These are phyloP conservation scores for Ogataea zsoltii DNA, from an alignment of 805 yeast species.

Conservation along the genomic window DNA sequence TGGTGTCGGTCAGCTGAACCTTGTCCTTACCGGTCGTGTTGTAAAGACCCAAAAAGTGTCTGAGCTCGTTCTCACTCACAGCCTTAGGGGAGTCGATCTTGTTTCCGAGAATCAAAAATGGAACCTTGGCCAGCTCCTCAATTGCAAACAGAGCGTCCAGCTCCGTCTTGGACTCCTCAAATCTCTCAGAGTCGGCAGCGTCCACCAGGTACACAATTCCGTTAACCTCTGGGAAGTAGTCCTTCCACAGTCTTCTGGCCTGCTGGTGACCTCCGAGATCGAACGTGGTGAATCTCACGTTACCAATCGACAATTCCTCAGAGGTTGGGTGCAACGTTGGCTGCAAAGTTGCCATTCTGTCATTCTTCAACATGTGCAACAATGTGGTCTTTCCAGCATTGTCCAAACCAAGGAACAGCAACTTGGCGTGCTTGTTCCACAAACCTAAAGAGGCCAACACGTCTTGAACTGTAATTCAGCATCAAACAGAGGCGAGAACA, in stretches of 20 bases:
- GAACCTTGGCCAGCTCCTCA: conserved; percentile 87
- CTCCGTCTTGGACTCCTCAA: conserved; percentile 92
- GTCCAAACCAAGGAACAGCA: conserved; percentile 93
- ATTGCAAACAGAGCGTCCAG: conserved; percentile 89
- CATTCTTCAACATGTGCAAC: conserved; percentile 85
- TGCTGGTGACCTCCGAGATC: conserved; percentile 98
- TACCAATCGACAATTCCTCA: conserved; percentile 96
- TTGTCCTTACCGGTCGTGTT: conserved; percentile 90
- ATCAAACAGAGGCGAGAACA: neutral
- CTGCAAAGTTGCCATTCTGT: conserved; percentile 94
- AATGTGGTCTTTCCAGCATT: conserved; percentile 97
- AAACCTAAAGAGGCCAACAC: conserved; percentile 76
- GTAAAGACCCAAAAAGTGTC: conserved; percentile 84
- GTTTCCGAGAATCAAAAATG: conserved; percentile 93
- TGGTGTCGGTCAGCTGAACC: conserved; percentile 62
- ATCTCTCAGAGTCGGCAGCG: conserved; percentile 95
- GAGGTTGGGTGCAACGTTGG: conserved; percentile 99
- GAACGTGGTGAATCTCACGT: conserved; percentile 94
- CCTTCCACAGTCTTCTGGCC: conserved; percentile 99
- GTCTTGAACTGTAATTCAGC: conserved; percentile 55
- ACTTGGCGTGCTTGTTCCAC: conserved; percentile 94
- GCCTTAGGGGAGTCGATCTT: conserved; percentile 95
- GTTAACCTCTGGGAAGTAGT: conserved; percentile 98
- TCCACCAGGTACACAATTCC: conserved; percentile 96
- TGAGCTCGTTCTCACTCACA: conserved; percentile 90